Percentiles rank a stretch among this genome's conserved stretches.
phyloP scores from a whole-genome alignment of 768 basidiomycete species.

The Rhizopogon sp. region DNA sequence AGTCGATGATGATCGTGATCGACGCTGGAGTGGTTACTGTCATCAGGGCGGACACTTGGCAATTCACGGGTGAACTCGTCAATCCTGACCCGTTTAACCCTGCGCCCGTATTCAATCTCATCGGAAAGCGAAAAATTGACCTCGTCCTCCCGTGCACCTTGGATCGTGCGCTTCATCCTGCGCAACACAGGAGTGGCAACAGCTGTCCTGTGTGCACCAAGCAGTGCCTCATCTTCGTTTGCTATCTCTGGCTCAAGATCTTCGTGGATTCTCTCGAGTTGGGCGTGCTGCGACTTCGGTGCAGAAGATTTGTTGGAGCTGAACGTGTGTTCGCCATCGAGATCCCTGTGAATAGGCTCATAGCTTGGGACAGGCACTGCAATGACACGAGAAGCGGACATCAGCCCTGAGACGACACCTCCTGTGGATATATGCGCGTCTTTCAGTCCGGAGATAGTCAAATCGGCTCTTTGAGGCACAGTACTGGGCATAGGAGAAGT shows the following conservation, averaged over 20 bases:
- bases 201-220: background rate
- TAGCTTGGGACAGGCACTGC: background rate
- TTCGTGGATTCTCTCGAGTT: background rate
- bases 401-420: background rate
- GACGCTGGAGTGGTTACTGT: background rate
- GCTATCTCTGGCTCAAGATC: background rate
- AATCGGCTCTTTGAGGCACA: background rate
- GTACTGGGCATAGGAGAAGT: background rate
- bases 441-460: background rate
- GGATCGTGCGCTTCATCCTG: background rate
- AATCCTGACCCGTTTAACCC: background rate
- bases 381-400: background rate
- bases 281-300: background rate
- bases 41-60: background rate
- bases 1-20: background rate
- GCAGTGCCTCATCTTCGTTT: background rate
- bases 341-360: background rate
- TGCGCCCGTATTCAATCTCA: background rate
- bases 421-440: slow-evolving; percentile 1
- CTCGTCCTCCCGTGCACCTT: background rate
- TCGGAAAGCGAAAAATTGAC: background rate
- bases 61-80: background rate
- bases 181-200: background rate
- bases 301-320: background rate
- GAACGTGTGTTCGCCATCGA: background rate